These are phyloP conservation scores for Sherardia arvensis DNA, from an alignment of 257 asterid species.

Conservation along the genomic window DNA sequence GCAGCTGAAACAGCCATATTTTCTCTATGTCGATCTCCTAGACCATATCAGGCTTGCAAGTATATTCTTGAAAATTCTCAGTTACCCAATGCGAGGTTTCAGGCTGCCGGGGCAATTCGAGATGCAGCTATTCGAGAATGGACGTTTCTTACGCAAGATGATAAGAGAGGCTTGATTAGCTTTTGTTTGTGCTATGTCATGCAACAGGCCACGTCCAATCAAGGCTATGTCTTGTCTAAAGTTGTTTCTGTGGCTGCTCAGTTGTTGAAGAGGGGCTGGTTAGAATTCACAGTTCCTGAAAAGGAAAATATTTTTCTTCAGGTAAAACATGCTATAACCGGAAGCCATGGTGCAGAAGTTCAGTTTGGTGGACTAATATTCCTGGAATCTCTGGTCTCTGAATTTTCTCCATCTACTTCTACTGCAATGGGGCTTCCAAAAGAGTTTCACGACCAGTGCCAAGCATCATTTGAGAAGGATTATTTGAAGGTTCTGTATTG, in stretches of 20 bases:
- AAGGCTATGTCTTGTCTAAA: slow-evolving; percentile 76
- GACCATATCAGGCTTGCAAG: slow-evolving; percentile 78
- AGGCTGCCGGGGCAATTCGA: slow-evolving; percentile 93
- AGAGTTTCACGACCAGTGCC: slow-evolving; percentile 87
- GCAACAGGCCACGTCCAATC: slow-evolving; percentile 64
- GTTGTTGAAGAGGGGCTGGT: slow-evolving; percentile 94
- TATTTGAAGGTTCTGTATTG: slow-evolving; percentile 71
- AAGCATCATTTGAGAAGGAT: slow-evolving; percentile 66
- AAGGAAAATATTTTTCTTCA: slow-evolving; percentile 70
- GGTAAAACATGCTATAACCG: slow-evolving; percentile 73
- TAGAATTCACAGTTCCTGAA: slow-evolving; percentile 64
- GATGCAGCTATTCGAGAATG: slow-evolving; percentile 95
- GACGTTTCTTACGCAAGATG: slow-evolving; percentile 60
- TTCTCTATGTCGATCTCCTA: slow-evolving; percentile 65
- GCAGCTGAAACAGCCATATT: slow-evolving; percentile 81
- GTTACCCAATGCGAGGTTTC: slow-evolving; percentile 80
- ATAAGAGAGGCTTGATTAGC: slow-evolving; percentile 65
- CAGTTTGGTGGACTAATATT: slow-evolving; percentile 68
- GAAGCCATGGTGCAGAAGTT: slow-evolving; percentile 63
- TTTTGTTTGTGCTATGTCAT: slow-evolving; percentile 65
- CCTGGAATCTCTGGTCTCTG: slow-evolving; percentile 90
- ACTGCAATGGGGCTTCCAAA: slow-evolving; percentile 93
- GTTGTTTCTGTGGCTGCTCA: slow-evolving; percentile 92
- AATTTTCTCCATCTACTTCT: slow-evolving; percentile 84
- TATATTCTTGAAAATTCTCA: slow-evolving; percentile 85